Conservation (phyloP, 176 grass and related monocot species). For the Tuctoria greenei region DNA sequence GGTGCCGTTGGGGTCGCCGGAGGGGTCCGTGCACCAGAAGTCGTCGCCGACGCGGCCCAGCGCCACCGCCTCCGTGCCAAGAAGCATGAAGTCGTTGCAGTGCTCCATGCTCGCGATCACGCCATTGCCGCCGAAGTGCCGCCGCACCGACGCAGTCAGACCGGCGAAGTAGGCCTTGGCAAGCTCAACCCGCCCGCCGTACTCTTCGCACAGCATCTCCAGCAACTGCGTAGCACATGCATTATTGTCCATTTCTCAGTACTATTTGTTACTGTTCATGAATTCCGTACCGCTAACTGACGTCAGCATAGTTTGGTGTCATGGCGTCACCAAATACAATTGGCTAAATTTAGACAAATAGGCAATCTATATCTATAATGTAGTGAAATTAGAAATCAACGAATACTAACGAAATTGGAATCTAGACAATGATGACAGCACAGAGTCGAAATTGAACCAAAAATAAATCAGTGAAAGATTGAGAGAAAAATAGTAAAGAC, state of each 20-base stretch:
- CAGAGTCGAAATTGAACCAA: too few relatives aligned
- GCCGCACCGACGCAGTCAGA: constrained; percentile 65
- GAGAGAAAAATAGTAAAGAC: background rate
- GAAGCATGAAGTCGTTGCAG: constrained; percentile 96
- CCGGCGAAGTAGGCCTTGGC: constrained; percentile 77
- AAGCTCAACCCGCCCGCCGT: constrained; percentile 73
- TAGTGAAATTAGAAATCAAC: background rate
- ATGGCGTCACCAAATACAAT: background rate
- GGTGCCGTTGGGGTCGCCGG: constrained; percentile 86
- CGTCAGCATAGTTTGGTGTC: background rate
- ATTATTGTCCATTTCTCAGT: background rate
- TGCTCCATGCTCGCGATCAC: constrained; percentile 99
- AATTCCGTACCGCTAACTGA: background rate
- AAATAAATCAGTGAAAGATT: too few relatives aligned
- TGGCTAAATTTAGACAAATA: background rate
- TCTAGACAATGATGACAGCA: too few relatives aligned
- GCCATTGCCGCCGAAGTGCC: constrained; percentile 83
- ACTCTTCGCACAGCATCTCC: constrained; percentile 92
- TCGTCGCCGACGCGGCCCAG: constrained; percentile 91
- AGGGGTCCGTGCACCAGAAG: constrained; percentile 89
- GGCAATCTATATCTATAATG: background rate
- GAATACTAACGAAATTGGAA: too few relatives aligned
- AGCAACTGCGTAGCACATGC: constrained; percentile 44
- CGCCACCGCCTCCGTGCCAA: constrained; percentile 74
- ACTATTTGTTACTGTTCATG: background rate